Evolutionary conservation across 768 basidiomycete species (phyloP).

Genomic region (Tylopilus rubrobrunneus): DNA sequence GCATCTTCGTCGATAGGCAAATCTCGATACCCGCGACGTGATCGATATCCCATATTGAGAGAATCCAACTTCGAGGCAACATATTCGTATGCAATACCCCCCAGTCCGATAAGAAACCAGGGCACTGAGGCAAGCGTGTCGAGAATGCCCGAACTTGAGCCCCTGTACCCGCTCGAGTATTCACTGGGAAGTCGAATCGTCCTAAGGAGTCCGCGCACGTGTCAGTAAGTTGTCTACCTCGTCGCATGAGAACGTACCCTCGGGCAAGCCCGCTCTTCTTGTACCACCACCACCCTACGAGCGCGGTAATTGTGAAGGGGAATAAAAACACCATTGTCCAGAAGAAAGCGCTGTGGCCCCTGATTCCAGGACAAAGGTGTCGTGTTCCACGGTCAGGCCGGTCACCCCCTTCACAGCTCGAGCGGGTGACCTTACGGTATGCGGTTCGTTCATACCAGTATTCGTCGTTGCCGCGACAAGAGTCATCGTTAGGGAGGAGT

Average conservation of each 20-base stretch:
- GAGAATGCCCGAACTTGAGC: conserved; percentile 45
- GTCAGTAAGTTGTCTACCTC: conserved; percentile 1
- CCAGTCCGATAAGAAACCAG: conserved; percentile 81
- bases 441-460: conserved; percentile 94
- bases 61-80: conserved; percentile 46
- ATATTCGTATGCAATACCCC: conserved; percentile 69
- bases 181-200: conserved; percentile 73
- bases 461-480: conserved; percentile 58
- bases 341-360: conserved; percentile 70
- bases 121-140: conserved; percentile 84
- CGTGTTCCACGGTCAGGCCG: conserved; percentile 70
- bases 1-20: conserved; percentile 86
- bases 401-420: conserved; percentile 76
- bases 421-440: conserved; percentile 88
- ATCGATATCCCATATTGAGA: conserved; percentile 35
- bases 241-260: conserved; percentile 52
- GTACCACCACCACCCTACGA: conserved; percentile 82
- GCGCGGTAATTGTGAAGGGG: conserved; percentile 72
- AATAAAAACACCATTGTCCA: conserved; percentile 77
- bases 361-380: conserved; percentile 82
- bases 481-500: conserved; percentile 58
- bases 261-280: conserved; percentile 63
- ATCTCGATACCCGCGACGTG: conserved; percentile 68
- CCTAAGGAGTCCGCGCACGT: conserved; percentile 33
- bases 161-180: conserved; percentile 28